Conservation (phyloP, 805 yeast species). For the Wickerhamiella galacta region DNA sequence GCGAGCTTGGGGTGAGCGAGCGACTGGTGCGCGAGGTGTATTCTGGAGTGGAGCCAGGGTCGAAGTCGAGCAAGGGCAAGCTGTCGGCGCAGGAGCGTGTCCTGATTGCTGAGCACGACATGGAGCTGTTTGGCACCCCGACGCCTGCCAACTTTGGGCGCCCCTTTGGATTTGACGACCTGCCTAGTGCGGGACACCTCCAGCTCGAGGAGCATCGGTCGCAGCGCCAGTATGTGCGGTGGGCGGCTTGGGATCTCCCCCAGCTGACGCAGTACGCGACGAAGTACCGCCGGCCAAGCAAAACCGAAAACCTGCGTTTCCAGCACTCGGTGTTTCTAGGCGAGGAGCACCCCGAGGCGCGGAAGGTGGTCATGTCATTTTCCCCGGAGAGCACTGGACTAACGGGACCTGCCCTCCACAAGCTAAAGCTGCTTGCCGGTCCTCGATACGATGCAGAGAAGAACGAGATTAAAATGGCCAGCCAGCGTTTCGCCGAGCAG, state of each 20-base stretch:
- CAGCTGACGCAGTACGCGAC: constrained; percentile 59
- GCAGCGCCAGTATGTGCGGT: constrained; percentile 57
- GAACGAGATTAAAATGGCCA: constrained; percentile 47
- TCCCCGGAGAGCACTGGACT: constrained; percentile 31
- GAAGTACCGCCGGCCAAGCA: constrained; percentile 35
- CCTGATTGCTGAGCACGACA: constrained; percentile 12
- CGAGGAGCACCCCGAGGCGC: constrained; percentile 51
- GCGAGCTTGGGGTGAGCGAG: constrained; percentile 18
- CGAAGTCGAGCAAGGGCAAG: background rate
- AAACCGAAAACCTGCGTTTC: constrained; percentile 30
- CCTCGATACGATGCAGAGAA: constrained; percentile 50
- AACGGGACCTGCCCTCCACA: constrained; percentile 39
- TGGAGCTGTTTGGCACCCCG: constrained; percentile 15
- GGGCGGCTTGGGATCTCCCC: constrained; percentile 89
- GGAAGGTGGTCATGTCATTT: constrained; percentile 47
- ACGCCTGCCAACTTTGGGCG: constrained; percentile 12
- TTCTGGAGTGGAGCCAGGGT: constrained; percentile 13
- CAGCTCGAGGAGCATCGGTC: constrained; percentile 54
- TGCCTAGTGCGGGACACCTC: constrained; percentile 56
- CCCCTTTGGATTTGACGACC: constrained; percentile 41
- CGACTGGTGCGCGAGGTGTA: constrained; percentile 15
- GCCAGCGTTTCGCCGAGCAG: constrained; percentile 51
- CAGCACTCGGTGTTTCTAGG: constrained; percentile 61
- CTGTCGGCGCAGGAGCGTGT: constrained; percentile 3
- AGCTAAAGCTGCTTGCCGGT: constrained; percentile 64